Conservation (phyloP, 2,329 filamentous ascomycete species). For the Ceratocystis diversiconidia region DNA sequence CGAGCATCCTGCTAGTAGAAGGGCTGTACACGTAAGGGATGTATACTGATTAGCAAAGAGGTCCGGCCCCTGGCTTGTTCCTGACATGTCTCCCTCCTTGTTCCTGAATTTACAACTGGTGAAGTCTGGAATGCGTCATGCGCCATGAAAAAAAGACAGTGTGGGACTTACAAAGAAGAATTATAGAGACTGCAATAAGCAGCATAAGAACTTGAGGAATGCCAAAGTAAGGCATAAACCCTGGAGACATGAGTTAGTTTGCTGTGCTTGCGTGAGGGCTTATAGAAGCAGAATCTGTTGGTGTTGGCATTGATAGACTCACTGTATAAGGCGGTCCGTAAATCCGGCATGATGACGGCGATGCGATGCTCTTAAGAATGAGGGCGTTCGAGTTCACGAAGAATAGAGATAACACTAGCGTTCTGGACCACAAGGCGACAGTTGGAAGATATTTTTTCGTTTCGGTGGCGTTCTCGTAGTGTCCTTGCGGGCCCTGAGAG, state of each 20-base stretch:
- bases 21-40: constrained; percentile 40
- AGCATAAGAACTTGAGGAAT: constrained; percentile 93
- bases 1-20: constrained; percentile 88
- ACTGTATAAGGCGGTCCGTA: constrained; percentile 2
- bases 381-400: neutral
- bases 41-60: constrained; percentile 1
- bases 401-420: neutral
- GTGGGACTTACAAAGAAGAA: constrained; percentile 67
- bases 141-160: neutral
- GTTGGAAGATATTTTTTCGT: neutral
- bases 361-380: neutral
- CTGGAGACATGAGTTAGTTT: constrained; percentile 25
- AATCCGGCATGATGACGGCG: neutral
- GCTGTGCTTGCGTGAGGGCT: neutral
- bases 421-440: neutral
- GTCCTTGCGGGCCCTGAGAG: neutral
- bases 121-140: neutral
- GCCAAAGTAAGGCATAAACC: constrained; percentile 54
- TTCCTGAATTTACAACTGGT: neutral
- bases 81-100: neutral
- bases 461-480: neutral
- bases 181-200: constrained; percentile 82
- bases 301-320: neutral
- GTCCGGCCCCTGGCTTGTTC: neutral
- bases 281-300: neutral